Base-by-base conservation (phyloP, 768 basidiomycete genomes). In the Boletus reticuloceps region DNA sequence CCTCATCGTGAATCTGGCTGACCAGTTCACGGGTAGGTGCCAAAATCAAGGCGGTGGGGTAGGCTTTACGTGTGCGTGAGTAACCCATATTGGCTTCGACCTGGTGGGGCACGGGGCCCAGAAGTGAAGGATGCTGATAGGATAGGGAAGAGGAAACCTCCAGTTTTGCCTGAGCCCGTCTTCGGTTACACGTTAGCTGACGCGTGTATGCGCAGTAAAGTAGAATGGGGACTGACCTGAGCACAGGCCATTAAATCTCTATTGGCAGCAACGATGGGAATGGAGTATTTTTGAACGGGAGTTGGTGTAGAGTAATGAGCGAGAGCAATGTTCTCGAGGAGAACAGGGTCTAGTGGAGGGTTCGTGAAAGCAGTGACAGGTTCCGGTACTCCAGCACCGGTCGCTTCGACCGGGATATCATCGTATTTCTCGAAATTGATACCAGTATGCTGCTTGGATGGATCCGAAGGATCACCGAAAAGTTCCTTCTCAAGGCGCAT, bases 351-450 rank as follows among this genome's bases (percentile, higher is more conserved):
- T 65, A 99, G 77, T 58, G 94, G 95, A 44, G 94, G 88, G 65
- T 79, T 83, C 55, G 88, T 89, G 77, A 99, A 99, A 39, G 84
- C 81, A 59, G 72, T 82, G 66, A 98, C 84, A 43, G 97, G 94
- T 40, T 98, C 96, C 58, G 97, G 97, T n/a, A 98, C 96, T 64
- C 89, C 91, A 56, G 87, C 86, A 63, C 97, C 97, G 47, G 96
- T 98, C 36, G 95, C 96, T 76, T 98, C 97, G 63, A 99, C 95
- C 59, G 97, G 97, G 69, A 99, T 99, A 71, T 98, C 96, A 74
- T 97, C 97, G 67, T 98, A 99, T 75, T 97, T 97, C 78, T 99
- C 97, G 69, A 99, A 99, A 78, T 99, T 99, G 77, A 99, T 98
- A 59, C 97, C 97, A 42, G 95, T 96, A 69, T 93, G 87, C 72